A percentile compares a stretch with the other conserved stretches of the same genome.
Evolutionary conservation across 805 yeast species (phyloP).

Genomic region (Spathaspora boniae): DNA sequence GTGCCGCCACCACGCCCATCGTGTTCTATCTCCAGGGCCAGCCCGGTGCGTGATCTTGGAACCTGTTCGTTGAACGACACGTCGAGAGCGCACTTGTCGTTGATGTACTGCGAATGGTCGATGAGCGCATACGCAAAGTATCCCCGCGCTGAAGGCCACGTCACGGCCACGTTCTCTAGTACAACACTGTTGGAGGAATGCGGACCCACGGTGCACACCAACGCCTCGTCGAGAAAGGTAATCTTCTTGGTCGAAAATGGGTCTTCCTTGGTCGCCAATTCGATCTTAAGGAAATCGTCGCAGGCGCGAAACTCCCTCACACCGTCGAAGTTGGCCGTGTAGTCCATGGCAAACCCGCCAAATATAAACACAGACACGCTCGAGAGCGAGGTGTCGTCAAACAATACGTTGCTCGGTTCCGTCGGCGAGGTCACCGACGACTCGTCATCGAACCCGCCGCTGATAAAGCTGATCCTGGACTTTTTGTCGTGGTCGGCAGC

Average conservation of each 20-base stretch:
- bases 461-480: no score
- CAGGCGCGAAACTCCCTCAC: slow-evolving; percentile 24
- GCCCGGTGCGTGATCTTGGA: background rate
- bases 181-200: slow-evolving; percentile 5
- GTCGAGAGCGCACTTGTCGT: slow-evolving; percentile 18
- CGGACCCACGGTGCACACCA: slow-evolving; percentile 14
- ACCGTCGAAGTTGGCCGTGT: slow-evolving; percentile 11
- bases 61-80: slow-evolving; percentile 3
- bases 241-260: background rate
- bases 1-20: background rate
- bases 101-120: slow-evolving; percentile 16
- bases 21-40: background rate
- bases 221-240: slow-evolving; percentile 14
- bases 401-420: slow-evolving; percentile 2
- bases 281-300: slow-evolving; percentile 33
- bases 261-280: slow-evolving; percentile 23
- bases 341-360: slow-evolving; percentile 32
- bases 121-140: slow-evolving; percentile 34
- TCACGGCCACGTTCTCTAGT: slow-evolving; percentile 5
- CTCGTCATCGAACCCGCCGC: slow-evolving; percentile 4
- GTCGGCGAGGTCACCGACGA: slow-evolving; percentile 3
- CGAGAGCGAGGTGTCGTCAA: slow-evolving; percentile 11
- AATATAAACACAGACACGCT: slow-evolving; percentile 31
- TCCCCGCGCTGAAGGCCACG: slow-evolving; percentile 38
- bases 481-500: no score